phyloP scores from a whole-genome alignment of 2,329 filamentous ascomycete genomes.

The Cordyceps farinosa region DNA sequence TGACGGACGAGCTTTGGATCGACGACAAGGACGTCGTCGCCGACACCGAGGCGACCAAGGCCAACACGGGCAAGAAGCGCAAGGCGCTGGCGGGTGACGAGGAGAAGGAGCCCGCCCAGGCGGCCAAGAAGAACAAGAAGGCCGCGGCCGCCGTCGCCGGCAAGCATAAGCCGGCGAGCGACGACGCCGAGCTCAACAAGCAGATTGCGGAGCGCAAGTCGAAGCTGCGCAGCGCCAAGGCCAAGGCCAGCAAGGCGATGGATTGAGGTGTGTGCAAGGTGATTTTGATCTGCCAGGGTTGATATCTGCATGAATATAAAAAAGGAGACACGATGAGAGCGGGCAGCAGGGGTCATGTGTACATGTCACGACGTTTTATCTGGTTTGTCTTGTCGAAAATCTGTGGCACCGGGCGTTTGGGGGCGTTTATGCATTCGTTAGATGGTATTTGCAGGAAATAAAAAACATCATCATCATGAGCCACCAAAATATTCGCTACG shows the following conservation, averaged over 20 bases:
- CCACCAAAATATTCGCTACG: not conserved
- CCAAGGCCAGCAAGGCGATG: conserved; percentile 49
- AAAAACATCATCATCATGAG: not conserved
- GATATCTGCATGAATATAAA: conserved; percentile 10
- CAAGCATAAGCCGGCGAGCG: conserved; percentile 40
- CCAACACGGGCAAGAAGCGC: conserved; percentile 63
- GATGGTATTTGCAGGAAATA: conserved; percentile 4
- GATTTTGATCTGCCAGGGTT: not conserved
- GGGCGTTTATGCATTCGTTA: conserved; percentile 9
- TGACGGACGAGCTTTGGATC: conserved; percentile 87
- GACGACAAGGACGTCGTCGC: conserved; percentile 73
- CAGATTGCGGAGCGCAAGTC: conserved; percentile 59
- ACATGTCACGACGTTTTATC: conserved; percentile 16
- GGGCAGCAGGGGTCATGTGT: conserved; percentile 1
- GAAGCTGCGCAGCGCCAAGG: conserved; percentile 57
- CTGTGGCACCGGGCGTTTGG: conserved; percentile 12
- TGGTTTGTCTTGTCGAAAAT: not conserved
- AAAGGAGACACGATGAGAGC: not conserved
- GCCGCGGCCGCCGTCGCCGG: conserved; percentile 20
- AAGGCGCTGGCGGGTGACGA: conserved; percentile 42
- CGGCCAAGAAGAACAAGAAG: conserved; percentile 36
- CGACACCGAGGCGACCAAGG: conserved; percentile 50
- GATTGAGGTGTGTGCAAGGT: conserved; percentile 25
- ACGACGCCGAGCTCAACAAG: conserved; percentile 53
- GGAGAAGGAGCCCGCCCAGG: conserved; percentile 22